Base-by-base conservation (phyloP, 2,329 filamentous ascomycete genomes). In the Fusarium pininemorale region DNA sequence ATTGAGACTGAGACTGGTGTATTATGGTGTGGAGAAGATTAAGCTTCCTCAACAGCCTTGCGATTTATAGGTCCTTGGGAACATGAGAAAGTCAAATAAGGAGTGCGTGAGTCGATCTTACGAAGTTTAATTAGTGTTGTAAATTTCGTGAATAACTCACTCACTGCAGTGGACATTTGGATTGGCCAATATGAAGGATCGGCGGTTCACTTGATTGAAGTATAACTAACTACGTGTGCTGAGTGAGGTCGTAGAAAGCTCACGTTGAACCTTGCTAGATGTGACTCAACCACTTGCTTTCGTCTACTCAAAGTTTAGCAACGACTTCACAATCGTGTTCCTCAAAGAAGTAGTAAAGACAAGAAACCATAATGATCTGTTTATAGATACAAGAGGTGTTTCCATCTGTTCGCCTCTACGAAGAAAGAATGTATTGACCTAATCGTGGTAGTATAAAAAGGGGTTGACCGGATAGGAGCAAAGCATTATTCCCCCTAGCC, bases 91-190 rank as follows among this genome's bases (percentile, higher is more conserved):
- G 32, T 53, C n/a, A 9, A 26, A 15, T 3, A 22, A 22, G 18
- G 18, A 20, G 9, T 26, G 10, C n/a, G 9, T 26, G 5, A 53
- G 6, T 12, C 13, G 7, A 16, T 12, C 11, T 37, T 22, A 15
- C n/a, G 7, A 5, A 22, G 18, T 8, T 12, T 15, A 8, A 22
- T 11, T 35, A 7, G 6, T 8, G 2, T 4, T 5, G 16, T 15
- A 18, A 26, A 6, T 15, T 26, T 14, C 3, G 13, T 26, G 5
- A 26, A 22, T 15, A 4, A 22, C n/a, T 37, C 5, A 22, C 8
- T 18, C n/a, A n/a, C n/a, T n/a, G n/a, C n/a, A 15, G 4, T 20
- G 3, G 12, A 26, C 8, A 14, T 15, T 26, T 20, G 2, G 9
- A 53, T 37, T 12, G 18, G 13, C 7, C 32, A 11, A 3, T 10